A percentile compares a stretch with the other conserved stretches of the same genome.
These are phyloP conservation scores for Brettanomyces nanus DNA, from an alignment of 805 yeast species.

Conservation along the genomic window DNA sequence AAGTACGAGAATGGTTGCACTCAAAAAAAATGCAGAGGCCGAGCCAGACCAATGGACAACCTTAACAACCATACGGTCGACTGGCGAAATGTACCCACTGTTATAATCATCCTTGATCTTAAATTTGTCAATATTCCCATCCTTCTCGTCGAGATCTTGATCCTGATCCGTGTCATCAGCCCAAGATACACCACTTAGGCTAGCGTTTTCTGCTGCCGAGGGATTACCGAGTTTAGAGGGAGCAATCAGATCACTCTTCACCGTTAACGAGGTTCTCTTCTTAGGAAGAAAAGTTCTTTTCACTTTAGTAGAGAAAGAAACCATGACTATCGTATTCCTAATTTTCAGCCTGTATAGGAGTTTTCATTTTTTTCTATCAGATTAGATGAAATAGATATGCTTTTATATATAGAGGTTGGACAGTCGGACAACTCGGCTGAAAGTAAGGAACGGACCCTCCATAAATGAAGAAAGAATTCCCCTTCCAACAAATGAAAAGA, in stretches of 20 bases:
- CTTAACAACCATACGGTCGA: constrained; percentile 7
- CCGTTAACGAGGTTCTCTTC: not conserved
- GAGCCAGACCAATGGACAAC: constrained; percentile 14
- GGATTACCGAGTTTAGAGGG: not conserved
- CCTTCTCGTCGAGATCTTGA: not conserved
- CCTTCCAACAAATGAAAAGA: too few relatives aligned
- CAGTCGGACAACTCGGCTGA: too few relatives aligned
- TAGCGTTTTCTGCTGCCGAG: not conserved
- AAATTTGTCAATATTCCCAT: constrained; percentile 1
- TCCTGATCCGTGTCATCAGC: not conserved
- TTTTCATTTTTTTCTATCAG: too few relatives aligned
- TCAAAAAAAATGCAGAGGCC: constrained; percentile 15
- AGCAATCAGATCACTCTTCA: not conserved
- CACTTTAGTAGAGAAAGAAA: not conserved
- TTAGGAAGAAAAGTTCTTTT: constrained; percentile 1
- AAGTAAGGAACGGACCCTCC: too few relatives aligned
- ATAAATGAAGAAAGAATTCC: too few relatives aligned
- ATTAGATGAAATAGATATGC: too few relatives aligned
- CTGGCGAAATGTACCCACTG: constrained; percentile 5
- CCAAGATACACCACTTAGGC: not conserved
- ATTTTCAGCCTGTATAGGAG: too few relatives aligned
- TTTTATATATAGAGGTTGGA: too few relatives aligned
- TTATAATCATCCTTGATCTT: not conserved
- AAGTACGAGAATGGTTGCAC: constrained; percentile 17
- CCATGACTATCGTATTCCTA: too few relatives aligned